phyloP scores from a whole-genome alignment of 805 yeast genomes.

The Ogataea kodamae region DNA sequence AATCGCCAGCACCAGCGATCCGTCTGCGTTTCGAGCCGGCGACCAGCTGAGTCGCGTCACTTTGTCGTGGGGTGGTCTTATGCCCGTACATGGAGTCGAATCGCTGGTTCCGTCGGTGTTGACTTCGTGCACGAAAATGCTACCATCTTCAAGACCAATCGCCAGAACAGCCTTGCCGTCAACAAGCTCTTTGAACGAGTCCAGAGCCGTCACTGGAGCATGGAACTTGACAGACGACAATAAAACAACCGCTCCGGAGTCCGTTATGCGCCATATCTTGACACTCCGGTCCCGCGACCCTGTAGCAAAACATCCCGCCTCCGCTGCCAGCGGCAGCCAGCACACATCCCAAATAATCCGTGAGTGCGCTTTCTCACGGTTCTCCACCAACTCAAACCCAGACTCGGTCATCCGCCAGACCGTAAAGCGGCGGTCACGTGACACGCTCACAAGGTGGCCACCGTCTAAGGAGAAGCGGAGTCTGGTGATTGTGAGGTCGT shows the following conservation, averaged over 20 bases:
- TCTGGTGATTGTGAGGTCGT: constrained; percentile 81
- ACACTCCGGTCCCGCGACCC: constrained; percentile 80
- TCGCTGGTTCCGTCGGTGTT: constrained; percentile 38
- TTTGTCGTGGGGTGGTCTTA: constrained; percentile 68
- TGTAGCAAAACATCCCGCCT: constrained; percentile 58
- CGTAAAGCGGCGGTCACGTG: constrained; percentile 85
- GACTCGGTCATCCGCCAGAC: constrained; percentile 53
- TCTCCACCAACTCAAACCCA: constrained; percentile 26
- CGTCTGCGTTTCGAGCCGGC: constrained; percentile 15
- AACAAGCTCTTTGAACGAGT: constrained; percentile 38
- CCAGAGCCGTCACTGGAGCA: constrained; percentile 66
- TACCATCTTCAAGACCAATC: constrained; percentile 72
- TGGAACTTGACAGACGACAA: constrained; percentile 42
- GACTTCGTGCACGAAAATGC: constrained; percentile 36
- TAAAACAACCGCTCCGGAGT: constrained; percentile 28
- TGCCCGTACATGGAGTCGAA: too few species aligned
- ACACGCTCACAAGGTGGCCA: constrained; percentile 63
- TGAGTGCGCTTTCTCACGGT: constrained; percentile 71
- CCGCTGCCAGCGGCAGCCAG: constrained; percentile 62
- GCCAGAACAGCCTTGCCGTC: constrained; percentile 42
- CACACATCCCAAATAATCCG: constrained; percentile 95
- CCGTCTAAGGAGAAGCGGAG: constrained; percentile 72
- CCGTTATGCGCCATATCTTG: constrained; percentile 57
- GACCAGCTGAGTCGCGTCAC: constrained; percentile 59
- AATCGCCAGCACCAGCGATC: constrained; percentile 45